Conservation (phyloP, 129 eudicot genomes). For the Dittrichia graveolens region DNA sequence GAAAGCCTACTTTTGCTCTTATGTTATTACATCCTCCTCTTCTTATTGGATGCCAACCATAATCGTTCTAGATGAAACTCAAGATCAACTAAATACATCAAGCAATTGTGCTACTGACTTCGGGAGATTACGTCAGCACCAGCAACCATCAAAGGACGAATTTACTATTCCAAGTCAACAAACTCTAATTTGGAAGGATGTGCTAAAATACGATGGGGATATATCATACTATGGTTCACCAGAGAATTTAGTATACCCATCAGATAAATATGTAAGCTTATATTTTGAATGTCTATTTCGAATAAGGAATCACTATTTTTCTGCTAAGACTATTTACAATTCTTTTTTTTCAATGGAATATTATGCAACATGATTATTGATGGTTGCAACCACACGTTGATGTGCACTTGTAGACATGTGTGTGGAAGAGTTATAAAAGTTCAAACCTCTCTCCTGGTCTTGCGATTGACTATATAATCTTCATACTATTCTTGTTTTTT, state of each 20-base stretch:
- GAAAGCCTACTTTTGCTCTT: background rate
- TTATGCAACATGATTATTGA: constrained; percentile 12
- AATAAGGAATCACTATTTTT: background rate
- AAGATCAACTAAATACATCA: constrained; percentile 29
- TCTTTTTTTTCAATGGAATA: constrained; percentile 7
- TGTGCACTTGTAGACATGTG: constrained; percentile 9
- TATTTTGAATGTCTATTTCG: constrained; percentile 8
- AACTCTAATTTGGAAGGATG: constrained; percentile 52
- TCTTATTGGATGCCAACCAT: constrained; percentile 17
- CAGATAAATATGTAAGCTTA: constrained; percentile 47
- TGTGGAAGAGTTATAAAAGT: background rate
- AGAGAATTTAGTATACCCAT: constrained; percentile 28
- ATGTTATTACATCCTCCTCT: constrained; percentile 11
- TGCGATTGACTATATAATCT: background rate
- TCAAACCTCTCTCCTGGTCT: background rate
- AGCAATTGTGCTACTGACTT: constrained; percentile 43
- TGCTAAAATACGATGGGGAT: constrained; percentile 38
- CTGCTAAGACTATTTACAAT: constrained; percentile 1
- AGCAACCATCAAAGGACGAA: constrained; percentile 22
- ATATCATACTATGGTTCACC: constrained; percentile 37
- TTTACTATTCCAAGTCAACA: constrained; percentile 33
- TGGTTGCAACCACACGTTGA: background rate
- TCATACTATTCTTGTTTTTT: background rate
- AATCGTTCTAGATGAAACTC: constrained; percentile 15
- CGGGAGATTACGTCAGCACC: constrained; percentile 36